These are phyloP conservation scores for Pythium guiyangense DNA, from an alignment of 352 stramenopile species.

Conservation along the genomic window DNA sequence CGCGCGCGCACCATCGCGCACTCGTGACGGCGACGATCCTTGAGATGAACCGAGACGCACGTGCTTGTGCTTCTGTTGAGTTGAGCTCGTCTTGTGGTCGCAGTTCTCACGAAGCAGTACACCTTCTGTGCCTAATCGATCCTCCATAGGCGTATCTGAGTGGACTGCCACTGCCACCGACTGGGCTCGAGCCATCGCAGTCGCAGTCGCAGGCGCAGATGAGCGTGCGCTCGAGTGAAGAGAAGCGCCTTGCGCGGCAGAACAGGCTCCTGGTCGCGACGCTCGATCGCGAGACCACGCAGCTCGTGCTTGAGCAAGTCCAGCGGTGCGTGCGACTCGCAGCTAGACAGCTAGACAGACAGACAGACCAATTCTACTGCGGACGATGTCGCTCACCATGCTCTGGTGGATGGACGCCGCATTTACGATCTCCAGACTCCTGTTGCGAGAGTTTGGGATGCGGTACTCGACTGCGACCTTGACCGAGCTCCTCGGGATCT, in stretches of 20 bases:
- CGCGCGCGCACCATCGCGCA: not conserved
- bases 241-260: not conserved
- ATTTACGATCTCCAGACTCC: not conserved
- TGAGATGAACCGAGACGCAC: conserved; percentile 2
- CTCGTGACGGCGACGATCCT: not conserved
- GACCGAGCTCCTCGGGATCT: not conserved
- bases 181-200: not conserved
- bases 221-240: not conserved
- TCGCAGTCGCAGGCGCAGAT: not conserved
- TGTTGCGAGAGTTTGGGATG: conserved; percentile 7
- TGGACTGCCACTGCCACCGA: conserved; percentile 3
- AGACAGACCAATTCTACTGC: no score
- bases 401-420: no score
- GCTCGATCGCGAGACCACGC: not conserved
- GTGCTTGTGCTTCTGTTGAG: not conserved
- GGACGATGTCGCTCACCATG: no score
- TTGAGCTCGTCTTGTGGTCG: no score
- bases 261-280: not conserved
- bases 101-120: not conserved
- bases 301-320: not conserved
- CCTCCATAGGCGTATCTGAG: conserved; percentile 3
- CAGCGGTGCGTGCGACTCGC: not conserved
- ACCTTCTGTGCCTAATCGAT: not conserved
- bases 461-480: not conserved
- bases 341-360: no score